Conservation (phyloP, 805 yeast species). For the Pichia eremophila region DNA sequence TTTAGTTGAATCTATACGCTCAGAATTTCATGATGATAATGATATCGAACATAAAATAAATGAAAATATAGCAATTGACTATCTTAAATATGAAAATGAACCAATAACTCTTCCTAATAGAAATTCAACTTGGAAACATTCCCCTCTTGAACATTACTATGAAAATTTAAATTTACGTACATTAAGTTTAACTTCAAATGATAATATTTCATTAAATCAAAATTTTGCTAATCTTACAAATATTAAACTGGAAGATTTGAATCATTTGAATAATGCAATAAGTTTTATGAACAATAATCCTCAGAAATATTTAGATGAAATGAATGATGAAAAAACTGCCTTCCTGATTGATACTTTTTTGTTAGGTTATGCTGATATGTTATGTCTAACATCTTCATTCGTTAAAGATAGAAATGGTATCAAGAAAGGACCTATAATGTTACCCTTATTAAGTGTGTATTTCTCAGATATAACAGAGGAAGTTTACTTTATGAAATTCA, state of each 20-base stretch:
- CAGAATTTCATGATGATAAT: background rate
- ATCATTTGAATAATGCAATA: background rate
- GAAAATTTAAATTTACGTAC: background rate
- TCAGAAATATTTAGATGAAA: slow-evolving; percentile 16
- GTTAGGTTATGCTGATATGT: slow-evolving; percentile 65
- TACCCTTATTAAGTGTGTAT: slow-evolving; percentile 61
- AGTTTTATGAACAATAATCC: background rate
- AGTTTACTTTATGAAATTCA: slow-evolving; percentile 12
- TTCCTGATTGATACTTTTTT: slow-evolving; percentile 40
- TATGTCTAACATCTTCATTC: slow-evolving; percentile 66
- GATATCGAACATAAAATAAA: background rate
- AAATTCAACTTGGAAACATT: slow-evolving; percentile 6
- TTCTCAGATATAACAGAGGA: slow-evolving; percentile 42
- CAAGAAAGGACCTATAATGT: slow-evolving; percentile 72
- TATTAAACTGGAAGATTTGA: background rate
- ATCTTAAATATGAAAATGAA: background rate
- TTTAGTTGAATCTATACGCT: background rate
- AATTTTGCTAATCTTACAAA: background rate
- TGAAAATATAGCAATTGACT: background rate
- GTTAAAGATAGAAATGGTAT: slow-evolving; percentile 67
- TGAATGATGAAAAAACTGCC: slow-evolving; percentile 19
- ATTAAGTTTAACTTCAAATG: background rate
- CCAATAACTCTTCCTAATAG: slow-evolving; percentile 6
- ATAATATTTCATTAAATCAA: background rate
- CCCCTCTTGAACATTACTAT: background rate